Evolutionary conservation across 352 stramenopile genomes (phyloP).

Genomic region (Phytophthora hybrid): DNA sequence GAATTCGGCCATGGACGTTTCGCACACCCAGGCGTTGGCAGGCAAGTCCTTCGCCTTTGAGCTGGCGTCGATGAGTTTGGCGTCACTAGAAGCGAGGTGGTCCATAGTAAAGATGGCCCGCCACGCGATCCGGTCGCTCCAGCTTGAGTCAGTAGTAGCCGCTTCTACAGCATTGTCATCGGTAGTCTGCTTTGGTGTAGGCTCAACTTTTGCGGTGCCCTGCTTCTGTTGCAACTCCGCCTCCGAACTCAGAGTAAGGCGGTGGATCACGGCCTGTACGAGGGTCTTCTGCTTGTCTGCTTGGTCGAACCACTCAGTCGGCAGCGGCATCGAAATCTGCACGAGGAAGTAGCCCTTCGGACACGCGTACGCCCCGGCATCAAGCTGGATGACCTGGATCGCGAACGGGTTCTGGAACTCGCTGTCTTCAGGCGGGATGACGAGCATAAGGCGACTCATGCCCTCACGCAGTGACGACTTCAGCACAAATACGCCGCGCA

Average conservation of each 20-base stretch:
- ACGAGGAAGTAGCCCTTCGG: constrained; percentile 66
- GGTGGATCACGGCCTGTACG: constrained; percentile 49
- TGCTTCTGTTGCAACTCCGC: constrained; percentile 24
- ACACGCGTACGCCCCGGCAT: constrained; percentile 70
- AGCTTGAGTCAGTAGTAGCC: constrained; percentile 9
- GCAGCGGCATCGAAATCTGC: constrained; percentile 69
- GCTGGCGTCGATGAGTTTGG: constrained; percentile 4
- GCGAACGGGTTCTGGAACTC: constrained; percentile 66
- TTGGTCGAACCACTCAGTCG: constrained; percentile 51
- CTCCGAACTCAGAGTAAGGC: constrained; percentile 35
- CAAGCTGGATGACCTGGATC: constrained; percentile 79
- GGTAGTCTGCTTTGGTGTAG: not conserved
- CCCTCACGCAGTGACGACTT: constrained; percentile 44
- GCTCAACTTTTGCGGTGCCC: not conserved
- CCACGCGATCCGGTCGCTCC: constrained; percentile 56
- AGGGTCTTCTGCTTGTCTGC: constrained; percentile 43
- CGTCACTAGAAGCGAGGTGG: constrained; percentile 40
- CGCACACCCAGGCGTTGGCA: constrained; percentile 56
- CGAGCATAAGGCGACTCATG: constrained; percentile 67
- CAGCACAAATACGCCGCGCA: constrained; percentile 74
- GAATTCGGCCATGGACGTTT: constrained; percentile 41
- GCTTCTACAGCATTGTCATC: not conserved
- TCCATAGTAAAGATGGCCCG: constrained; percentile 73
- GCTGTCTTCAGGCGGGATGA: constrained; percentile 69
- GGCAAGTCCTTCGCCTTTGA: constrained; percentile 44